These are phyloP conservation scores for Penicillium dipodomyicola DNA, from an alignment of 495 filamentous ascomycete species.

Conservation along the genomic window DNA sequence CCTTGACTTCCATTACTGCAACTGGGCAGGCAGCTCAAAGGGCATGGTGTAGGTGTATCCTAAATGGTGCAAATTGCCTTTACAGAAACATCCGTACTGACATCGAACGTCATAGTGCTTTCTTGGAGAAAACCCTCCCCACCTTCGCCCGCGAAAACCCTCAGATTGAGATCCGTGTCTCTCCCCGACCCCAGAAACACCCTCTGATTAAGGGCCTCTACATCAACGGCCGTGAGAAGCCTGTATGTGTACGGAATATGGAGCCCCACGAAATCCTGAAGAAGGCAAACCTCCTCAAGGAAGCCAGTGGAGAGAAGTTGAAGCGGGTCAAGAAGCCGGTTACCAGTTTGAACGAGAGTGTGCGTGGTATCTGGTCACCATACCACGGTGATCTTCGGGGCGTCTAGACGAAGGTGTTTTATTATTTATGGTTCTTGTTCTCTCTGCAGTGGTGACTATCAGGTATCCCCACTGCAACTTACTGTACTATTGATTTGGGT, in stretches of 20 bases:
- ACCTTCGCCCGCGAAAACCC: constrained; percentile 77
- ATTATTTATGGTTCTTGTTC: constrained; percentile 22
- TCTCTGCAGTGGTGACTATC: constrained; percentile 18
- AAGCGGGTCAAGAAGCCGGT: constrained; percentile 79
- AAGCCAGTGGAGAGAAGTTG: constrained; percentile 84
- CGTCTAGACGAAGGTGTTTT: constrained; percentile 35
- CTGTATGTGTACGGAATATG: constrained; percentile 85
- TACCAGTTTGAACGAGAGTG: constrained; percentile 81
- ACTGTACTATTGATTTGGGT: constrained; percentile 37
- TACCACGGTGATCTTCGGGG: constrained; percentile 68
- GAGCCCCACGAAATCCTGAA: constrained; percentile 73
- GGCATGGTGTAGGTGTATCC: constrained; percentile 83
- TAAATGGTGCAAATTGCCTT: not conserved
- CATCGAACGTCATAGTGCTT: constrained; percentile 52
- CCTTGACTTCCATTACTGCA: constrained; percentile 94
- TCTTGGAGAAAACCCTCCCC: constrained; percentile 72
- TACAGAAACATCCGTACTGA: not conserved
- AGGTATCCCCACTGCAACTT: constrained; percentile 18
- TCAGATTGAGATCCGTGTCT: constrained; percentile 86
- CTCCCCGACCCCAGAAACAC: constrained; percentile 82
- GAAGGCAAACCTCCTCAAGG: constrained; percentile 76
- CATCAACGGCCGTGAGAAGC: constrained; percentile 83
- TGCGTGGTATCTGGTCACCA: constrained; percentile 92
- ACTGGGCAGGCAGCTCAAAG: constrained; percentile 83
- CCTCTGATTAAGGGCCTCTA: constrained; percentile 84